Base-by-base conservation (phyloP, 345 rosid genomes). In the Crucihimalaya himalaica region DNA sequence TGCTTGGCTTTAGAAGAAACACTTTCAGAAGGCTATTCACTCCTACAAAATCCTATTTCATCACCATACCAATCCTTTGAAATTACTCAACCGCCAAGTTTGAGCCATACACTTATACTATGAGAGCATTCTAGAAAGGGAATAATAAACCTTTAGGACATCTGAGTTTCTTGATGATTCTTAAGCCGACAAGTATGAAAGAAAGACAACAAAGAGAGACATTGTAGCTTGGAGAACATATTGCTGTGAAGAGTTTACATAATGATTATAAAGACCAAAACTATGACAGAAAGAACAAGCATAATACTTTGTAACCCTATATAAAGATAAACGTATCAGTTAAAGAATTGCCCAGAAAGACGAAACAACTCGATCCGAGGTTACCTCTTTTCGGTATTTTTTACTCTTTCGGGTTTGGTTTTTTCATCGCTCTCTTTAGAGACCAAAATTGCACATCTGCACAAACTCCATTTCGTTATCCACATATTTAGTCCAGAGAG, bases 361-460 rank as follows among this genome's bases (percentile, higher is more conserved):
- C 47, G 4, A 43, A 68, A 52, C 74, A 52, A 35, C 54, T 37
- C 71, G 66, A 56, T 63, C 57, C 21, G 35, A 25, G 64, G 34
- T 37, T 56, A 64, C 63, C 70, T 76, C 83, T 78, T 81, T 40
- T 66, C 64, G 16, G 13, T 19, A 29, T 66, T 20, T 27, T 28
- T 52, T 55, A 64, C 63, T 63, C 47, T 60, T 32, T 32, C 50
- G 8, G 50, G 64, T 21, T 72, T 72, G 29, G 10, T 56, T 55
- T 64, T 20, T 21, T 8, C n/a, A 1, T 18, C 14, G 7, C 70
- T 4, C 51, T 64, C 46, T 72, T 79, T 89, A 92, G 63, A 92
- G 86, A 62, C 98, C 98, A 77, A 88, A 88, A 81, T 88, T 88
- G 89, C 94, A 88, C 86, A 82, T 73, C 79, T 88, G 94, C 69